These are phyloP conservation scores for Penicillium palitans DNA, from an alignment of 2,329 filamentous ascomycete genomes.

Conservation along the genomic window DNA sequence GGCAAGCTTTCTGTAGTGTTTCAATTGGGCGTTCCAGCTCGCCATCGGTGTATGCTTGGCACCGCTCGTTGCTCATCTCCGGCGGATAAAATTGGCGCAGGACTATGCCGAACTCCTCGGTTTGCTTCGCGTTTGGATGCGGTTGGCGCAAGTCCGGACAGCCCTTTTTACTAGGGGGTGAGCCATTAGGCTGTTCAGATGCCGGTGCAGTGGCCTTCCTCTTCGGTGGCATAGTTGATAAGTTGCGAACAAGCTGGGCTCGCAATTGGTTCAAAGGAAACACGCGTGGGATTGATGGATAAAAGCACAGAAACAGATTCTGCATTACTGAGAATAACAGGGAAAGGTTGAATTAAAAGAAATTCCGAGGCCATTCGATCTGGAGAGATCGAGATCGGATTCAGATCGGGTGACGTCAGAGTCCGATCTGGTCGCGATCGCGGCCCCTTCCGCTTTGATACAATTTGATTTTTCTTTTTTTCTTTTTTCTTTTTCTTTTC, in stretches of 20 bases:
- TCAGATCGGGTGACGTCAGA: conserved; percentile 5
- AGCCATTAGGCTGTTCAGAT: conserved; percentile 1
- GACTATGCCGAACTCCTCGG: conserved; percentile 61
- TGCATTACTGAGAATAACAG: not conserved
- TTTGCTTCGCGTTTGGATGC: conserved; percentile 41
- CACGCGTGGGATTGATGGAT: not conserved
- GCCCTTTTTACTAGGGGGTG: conserved; percentile 22
- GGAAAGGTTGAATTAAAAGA: not conserved
- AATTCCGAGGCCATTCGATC: not conserved
- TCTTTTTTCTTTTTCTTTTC: not conserved
- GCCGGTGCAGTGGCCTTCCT: conserved; percentile 26
- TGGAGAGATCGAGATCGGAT: not conserved
- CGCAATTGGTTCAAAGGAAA: not conserved
- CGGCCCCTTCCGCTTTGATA: not conserved
- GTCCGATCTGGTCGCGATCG: not conserved
- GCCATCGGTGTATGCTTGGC: conserved; percentile 69
- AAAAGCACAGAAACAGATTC: not conserved
- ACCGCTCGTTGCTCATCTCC: conserved; percentile 81
- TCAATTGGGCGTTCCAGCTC: conserved; percentile 73
- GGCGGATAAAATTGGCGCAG: conserved; percentile 76
- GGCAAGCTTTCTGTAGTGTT: conserved; percentile 60
- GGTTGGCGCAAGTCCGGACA: conserved; percentile 22
- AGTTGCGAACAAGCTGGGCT: not conserved
- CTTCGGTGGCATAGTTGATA: conserved; percentile 28
- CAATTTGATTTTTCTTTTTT: too few relatives aligned